Percentiles rank a stretch among this genome's conserved stretches.
Evolutionary conservation across 2,329 filamentous ascomycete species (phyloP).

Genomic region (Trematosphaeria pertusa): DNA sequence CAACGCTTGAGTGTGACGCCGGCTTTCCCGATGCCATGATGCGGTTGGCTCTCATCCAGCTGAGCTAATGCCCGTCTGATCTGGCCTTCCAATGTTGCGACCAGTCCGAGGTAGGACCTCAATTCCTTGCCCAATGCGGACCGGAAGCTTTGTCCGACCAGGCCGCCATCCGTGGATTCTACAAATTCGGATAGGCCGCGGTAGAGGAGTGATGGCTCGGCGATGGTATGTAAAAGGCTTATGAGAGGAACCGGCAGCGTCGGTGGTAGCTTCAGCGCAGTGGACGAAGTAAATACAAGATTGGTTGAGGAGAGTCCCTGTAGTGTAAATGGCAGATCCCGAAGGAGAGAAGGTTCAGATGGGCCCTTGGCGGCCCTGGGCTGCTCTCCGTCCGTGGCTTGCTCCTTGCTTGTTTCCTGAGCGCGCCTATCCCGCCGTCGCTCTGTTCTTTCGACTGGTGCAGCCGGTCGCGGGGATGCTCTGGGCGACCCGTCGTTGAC

Average conservation of each 20-base stretch:
- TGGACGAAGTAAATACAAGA: slow-evolving; percentile 74
- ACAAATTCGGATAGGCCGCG: slow-evolving; percentile 80
- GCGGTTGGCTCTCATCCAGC: slow-evolving; percentile 71
- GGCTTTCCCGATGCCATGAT: slow-evolving; percentile 78
- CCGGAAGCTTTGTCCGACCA: slow-evolving; percentile 90
- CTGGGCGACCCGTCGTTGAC: slow-evolving; percentile 41
- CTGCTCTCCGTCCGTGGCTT: slow-evolving; percentile 19
- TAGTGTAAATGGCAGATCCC: slow-evolving; percentile 87
- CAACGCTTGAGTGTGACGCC: slow-evolving; percentile 95
- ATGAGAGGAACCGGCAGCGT: slow-evolving; percentile 84
- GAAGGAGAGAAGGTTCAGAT: slow-evolving; percentile 56
- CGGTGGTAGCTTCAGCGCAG: slow-evolving; percentile 75
- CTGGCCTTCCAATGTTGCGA: slow-evolving; percentile 91
- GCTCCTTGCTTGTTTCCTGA: slow-evolving; percentile 33
- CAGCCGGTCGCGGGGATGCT: slow-evolving; percentile 23
- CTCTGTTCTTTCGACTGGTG: slow-evolving; percentile 30
- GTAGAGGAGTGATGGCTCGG: slow-evolving; percentile 94
- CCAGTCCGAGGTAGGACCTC: slow-evolving; percentile 85
- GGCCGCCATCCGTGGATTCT: slow-evolving; percentile 77
- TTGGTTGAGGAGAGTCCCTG: slow-evolving; percentile 91
- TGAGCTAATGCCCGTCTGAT: slow-evolving; percentile 82
- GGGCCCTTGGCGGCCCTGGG: slow-evolving; percentile 31
- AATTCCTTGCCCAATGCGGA: slow-evolving; percentile 86
- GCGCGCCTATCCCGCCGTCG: slow-evolving; percentile 36
- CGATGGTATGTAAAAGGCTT: slow-evolving; percentile 84